These are phyloP conservation scores for Fusarium hainanense DNA, from an alignment of 2,329 filamentous ascomycete genomes.

Conservation along the genomic window DNA sequence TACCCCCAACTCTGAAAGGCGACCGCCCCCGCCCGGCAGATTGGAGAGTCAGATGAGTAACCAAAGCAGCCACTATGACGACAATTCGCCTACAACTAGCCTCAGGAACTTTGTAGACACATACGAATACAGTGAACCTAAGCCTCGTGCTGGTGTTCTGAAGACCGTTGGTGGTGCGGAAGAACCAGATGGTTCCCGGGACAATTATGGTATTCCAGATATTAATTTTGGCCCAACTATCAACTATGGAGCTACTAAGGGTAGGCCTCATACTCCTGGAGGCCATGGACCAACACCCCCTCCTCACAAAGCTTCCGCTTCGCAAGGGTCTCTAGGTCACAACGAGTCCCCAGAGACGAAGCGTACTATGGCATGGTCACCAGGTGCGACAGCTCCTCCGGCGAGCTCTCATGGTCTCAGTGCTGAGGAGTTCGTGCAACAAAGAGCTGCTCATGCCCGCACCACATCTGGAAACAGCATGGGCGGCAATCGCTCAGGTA, in stretches of 20 bases:
- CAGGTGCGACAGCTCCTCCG: conserved; percentile 66
- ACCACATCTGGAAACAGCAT: conserved; percentile 64
- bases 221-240: conserved; percentile 90
- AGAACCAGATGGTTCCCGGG: conserved; percentile 33
- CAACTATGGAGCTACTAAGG: conserved; percentile 65
- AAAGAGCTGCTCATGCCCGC: conserved; percentile 75
- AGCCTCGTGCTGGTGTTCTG: conserved; percentile 79
- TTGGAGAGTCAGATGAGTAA: conserved; percentile 45
- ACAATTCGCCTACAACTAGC: conserved; percentile 59
- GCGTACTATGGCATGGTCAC: conserved; percentile 82
- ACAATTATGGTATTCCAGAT: conserved; percentile 70
- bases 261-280: conserved; percentile 50
- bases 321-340: conserved; percentile 53
- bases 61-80: conserved; percentile 67
- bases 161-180: conserved; percentile 76
- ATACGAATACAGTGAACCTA: conserved; percentile 40
- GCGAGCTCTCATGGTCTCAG: conserved; percentile 68
- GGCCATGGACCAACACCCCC: conserved; percentile 42
- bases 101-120: conserved; percentile 42
- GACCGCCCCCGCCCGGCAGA: conserved; percentile 43
- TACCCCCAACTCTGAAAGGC: conserved; percentile 34
- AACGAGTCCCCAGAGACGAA: conserved; percentile 66
- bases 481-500: conserved; percentile 38
- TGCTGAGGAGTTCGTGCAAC: conserved; percentile 85
- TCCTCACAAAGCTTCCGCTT: conserved; percentile 39